Percentiles rank a stretch among this genome's conserved stretches.
These are phyloP conservation scores for Fusarium continuum DNA, from an alignment of 2,329 filamentous ascomycete genomes.

Conservation along the genomic window DNA sequence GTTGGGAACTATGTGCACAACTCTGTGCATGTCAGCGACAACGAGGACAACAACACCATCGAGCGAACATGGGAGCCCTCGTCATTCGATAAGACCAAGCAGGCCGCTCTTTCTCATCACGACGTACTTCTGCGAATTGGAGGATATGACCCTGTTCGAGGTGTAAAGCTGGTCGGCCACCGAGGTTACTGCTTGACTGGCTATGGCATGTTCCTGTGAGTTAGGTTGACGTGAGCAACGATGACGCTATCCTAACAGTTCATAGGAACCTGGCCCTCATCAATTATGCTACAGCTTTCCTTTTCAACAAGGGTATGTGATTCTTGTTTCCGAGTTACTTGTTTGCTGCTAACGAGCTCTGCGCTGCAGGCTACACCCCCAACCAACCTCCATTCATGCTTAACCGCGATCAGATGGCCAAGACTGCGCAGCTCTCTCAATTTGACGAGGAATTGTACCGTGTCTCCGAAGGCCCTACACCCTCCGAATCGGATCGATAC, in stretches of 20 bases:
- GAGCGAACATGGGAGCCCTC: slow-evolving; percentile 84
- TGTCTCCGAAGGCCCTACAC: slow-evolving; percentile 85
- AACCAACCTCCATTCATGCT: slow-evolving; percentile 94
- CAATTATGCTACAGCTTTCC: slow-evolving; percentile 93
- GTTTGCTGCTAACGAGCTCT: slow-evolving; percentile 6
- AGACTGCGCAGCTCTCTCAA: slow-evolving; percentile 95
- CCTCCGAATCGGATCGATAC: slow-evolving; percentile 88
- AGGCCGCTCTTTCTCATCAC: slow-evolving; percentile 86
- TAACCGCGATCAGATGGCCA: slow-evolving; percentile 94
- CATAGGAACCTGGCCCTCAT: slow-evolving; percentile 82
- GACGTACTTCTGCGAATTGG: slow-evolving; percentile 89
- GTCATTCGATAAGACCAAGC: slow-evolving; percentile 77
- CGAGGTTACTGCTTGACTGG: slow-evolving; percentile 91
- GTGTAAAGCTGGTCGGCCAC: slow-evolving; percentile 93
- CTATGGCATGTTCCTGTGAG: slow-evolving; percentile 81
- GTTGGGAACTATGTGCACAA: slow-evolving; percentile 82
- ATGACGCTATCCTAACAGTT: slow-evolving; percentile 21
- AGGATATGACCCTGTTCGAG: slow-evolving; percentile 91
- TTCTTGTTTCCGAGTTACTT: neutral
- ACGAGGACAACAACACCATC: slow-evolving; percentile 87
- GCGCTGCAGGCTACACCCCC: slow-evolving; percentile 73
- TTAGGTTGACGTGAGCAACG: neutral
- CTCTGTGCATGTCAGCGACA: slow-evolving; percentile 82
- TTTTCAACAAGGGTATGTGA: slow-evolving; percentile 52
- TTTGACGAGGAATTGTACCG: slow-evolving; percentile 99